phyloP scores from a whole-genome alignment of 202 grass and related monocot species.

The Setaria viridis region DNA sequence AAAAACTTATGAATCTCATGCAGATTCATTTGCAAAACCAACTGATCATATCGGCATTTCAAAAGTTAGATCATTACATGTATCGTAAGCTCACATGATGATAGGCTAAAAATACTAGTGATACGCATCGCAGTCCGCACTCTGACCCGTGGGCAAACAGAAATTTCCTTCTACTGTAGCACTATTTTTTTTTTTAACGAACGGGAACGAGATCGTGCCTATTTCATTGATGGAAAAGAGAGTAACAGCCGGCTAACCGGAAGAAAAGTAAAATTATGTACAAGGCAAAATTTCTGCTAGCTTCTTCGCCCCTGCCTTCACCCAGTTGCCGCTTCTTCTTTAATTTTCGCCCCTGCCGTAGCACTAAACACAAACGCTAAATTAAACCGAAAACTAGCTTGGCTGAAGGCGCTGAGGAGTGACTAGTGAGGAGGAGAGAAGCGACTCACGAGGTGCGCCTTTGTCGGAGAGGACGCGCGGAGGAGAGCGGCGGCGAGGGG shows the following conservation, averaged over 20 bases:
- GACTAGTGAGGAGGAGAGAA: not conserved
- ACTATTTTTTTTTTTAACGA: too few species aligned
- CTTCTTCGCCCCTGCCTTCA: too few species aligned
- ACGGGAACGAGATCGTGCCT: too few species aligned
- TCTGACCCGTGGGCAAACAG: not conserved
- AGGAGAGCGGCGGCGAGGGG: slow-evolving; percentile 53
- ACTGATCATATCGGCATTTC: not conserved
- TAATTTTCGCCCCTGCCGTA: not conserved
- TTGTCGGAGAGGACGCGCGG: slow-evolving; percentile 43
- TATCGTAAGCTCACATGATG: not conserved
- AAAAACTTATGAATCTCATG: not conserved
- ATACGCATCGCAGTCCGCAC: not conserved
- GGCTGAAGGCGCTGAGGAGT: not conserved
- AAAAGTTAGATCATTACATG: not conserved
- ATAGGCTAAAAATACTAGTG: not conserved
- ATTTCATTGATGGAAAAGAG: too few species aligned
- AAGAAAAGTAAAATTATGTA: too few species aligned
- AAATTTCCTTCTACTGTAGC: not conserved
- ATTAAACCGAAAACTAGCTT: not conserved
- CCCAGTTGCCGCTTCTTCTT: too few species aligned
- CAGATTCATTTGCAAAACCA: not conserved
- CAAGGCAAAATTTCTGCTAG: too few species aligned
- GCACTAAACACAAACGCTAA: not conserved
- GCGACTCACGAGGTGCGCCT: slow-evolving; percentile 56
- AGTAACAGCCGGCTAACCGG: too few species aligned